Evolutionary conservation across 768 basidiomycete genomes (phyloP).

Genomic region (Pilatotrama ljubarskyi): DNA sequence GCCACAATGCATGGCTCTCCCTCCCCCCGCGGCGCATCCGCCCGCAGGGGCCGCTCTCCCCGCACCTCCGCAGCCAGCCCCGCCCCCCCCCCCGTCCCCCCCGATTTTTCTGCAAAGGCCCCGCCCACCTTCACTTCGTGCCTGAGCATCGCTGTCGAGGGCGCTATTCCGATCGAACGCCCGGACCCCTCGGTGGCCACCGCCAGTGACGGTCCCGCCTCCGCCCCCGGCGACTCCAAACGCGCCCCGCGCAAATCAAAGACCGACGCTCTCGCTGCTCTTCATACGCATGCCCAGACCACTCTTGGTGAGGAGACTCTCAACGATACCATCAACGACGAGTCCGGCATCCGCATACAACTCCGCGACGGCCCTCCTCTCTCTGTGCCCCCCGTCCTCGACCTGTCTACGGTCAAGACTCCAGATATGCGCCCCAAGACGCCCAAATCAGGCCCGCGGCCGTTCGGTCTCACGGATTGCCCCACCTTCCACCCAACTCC

Average conservation of each 20-base stretch:
- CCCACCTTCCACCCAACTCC: slow-evolving; percentile 84
- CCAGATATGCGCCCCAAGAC: slow-evolving; percentile 47
- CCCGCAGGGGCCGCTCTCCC: slow-evolving; percentile 60
- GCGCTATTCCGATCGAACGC: slow-evolving; percentile 61
- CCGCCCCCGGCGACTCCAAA: slow-evolving; percentile 41
- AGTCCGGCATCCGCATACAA: slow-evolving; percentile 46
- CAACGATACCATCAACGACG: slow-evolving; percentile 46
- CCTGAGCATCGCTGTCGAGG: slow-evolving; percentile 76
- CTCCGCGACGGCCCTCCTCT: slow-evolving; percentile 48
- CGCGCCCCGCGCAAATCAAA: slow-evolving; percentile 89
- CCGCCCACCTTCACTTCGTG: slow-evolving; percentile 59
- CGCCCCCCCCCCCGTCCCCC: slow-evolving; percentile 28
- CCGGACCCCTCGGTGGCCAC: slow-evolving; percentile 30
- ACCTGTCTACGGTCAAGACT: slow-evolving; percentile 74
- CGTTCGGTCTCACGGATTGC: slow-evolving; percentile 87
- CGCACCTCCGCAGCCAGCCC: slow-evolving; percentile 49
- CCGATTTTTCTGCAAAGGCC: slow-evolving; percentile 52
- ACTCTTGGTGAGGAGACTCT: slow-evolving; percentile 55
- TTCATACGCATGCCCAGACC: slow-evolving; percentile 66
- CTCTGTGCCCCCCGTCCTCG: slow-evolving; percentile 59
- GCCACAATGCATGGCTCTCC: slow-evolving; percentile 35
- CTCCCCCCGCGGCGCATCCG: slow-evolving; percentile 57
- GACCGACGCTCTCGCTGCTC: slow-evolving; percentile 80
- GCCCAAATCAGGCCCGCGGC: slow-evolving; percentile 51
- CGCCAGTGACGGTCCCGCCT: slow-evolving; percentile 32